phyloP scores from a whole-genome alignment of 345 rosid species.

The Cardamine occulta region DNA sequence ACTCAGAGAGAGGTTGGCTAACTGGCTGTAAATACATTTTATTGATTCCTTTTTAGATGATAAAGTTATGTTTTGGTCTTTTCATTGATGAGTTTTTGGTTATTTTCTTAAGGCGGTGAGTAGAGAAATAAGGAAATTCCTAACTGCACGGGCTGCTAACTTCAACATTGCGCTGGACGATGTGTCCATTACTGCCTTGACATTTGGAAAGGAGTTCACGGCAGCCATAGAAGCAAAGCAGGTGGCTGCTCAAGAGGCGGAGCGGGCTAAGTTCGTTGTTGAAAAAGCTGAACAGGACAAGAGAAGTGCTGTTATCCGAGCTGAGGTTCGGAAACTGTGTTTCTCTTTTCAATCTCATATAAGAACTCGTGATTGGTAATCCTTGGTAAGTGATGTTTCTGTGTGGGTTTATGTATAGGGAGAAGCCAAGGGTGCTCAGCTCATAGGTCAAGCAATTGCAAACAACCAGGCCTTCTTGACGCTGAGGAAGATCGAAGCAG shows the following conservation, averaged over 20 bases:
- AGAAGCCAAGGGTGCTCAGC: constrained; percentile 83
- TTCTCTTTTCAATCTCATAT: background rate
- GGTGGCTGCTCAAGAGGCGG: constrained; percentile 92
- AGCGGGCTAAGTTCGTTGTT: constrained; percentile 55
- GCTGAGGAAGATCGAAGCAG: constrained; percentile 81
- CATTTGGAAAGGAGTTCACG: constrained; percentile 86
- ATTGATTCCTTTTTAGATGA: background rate
- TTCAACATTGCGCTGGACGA: constrained; percentile 81
- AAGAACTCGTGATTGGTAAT: background rate
- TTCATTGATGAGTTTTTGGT: background rate
- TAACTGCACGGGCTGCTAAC: constrained; percentile 69
- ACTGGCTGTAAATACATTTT: background rate
- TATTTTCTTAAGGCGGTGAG: constrained; percentile 58
- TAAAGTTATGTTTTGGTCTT: background rate
- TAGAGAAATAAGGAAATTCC: constrained; percentile 69
- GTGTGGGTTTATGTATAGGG: constrained; percentile 58
- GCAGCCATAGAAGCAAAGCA: constrained; percentile 90
- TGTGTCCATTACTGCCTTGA: constrained; percentile 76
- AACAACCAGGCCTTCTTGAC: constrained; percentile 83
- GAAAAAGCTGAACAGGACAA: constrained; percentile 82
- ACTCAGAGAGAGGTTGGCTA: constrained; percentile 80
- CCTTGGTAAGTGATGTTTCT: constrained; percentile 3
- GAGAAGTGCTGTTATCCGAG: constrained; percentile 84
- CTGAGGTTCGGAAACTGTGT: constrained; percentile 54
- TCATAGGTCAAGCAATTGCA: constrained; percentile 85